A percentile compares a stretch with the other conserved stretches of the same genome.
Evolutionary conservation across 2,329 filamentous ascomycete species (phyloP).

Genomic region (Chaetomium sp.): DNA sequence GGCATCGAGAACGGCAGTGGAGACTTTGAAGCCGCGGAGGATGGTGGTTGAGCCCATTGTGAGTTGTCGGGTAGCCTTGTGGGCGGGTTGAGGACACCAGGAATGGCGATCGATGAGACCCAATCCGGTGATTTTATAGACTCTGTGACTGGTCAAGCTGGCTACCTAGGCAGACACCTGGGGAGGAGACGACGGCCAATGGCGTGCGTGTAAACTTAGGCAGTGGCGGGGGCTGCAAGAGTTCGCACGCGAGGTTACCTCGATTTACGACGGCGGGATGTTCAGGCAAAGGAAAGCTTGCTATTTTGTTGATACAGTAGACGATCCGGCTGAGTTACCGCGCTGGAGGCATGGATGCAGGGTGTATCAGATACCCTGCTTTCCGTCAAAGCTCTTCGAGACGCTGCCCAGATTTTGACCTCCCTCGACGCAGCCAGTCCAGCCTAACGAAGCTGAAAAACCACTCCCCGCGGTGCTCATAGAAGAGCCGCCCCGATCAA

Average conservation of each 20-base stretch:
- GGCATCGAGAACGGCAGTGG: constrained; percentile 2
- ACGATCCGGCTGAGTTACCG: neutral
- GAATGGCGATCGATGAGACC: too few relatives aligned
- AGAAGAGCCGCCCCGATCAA: constrained; percentile 18
- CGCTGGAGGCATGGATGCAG: too few relatives aligned
- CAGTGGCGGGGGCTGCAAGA: neutral
- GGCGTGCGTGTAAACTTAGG: neutral
- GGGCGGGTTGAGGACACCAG: neutral
- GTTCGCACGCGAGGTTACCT: neutral
- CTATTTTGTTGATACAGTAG: neutral
- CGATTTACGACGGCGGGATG: neutral
- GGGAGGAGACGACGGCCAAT: neutral
- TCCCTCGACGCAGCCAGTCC: neutral
- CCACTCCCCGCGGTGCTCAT: neutral
- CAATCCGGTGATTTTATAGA: too few relatives aligned
- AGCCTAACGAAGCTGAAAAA: neutral
- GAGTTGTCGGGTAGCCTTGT: neutral
- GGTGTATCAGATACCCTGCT: neutral
- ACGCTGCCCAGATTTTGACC: neutral
- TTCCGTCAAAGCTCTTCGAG: neutral
- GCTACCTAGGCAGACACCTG: neutral
- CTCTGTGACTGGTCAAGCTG: neutral
- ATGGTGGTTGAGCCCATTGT: constrained; percentile 1
- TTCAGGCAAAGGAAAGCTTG: neutral
- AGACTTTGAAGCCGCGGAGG: constrained; percentile 11